These are phyloP conservation scores for Xylariaceae sp. DNA, from an alignment of 2,329 filamentous ascomycete genomes.

Conservation along the genomic window DNA sequence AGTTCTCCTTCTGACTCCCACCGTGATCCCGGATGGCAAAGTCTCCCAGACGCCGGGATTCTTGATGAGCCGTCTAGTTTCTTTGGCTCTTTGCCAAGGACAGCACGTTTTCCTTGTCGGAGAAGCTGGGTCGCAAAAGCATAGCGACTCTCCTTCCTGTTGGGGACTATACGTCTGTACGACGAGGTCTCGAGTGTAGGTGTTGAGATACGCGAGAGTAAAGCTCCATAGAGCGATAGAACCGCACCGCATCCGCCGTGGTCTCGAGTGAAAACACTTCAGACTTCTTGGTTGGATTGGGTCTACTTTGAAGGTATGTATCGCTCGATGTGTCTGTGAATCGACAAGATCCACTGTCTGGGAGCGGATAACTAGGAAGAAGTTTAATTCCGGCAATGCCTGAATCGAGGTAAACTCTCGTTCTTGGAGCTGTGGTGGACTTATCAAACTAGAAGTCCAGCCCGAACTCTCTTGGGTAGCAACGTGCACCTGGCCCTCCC, in stretches of 20 bases:
- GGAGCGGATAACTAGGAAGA: slow-evolving; percentile 63
- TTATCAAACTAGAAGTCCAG: slow-evolving; percentile 56
- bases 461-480: slow-evolving; percentile 40
- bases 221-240: slow-evolving; percentile 62
- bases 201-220: slow-evolving; percentile 65
- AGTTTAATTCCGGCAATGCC: slow-evolving; percentile 58
- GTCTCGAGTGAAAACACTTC: slow-evolving; percentile 59
- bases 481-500: slow-evolving; percentile 35
- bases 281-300: slow-evolving; percentile 62
- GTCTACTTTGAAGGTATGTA: slow-evolving; percentile 65
- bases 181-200: slow-evolving; percentile 63
- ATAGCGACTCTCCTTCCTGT: slow-evolving; percentile 58
- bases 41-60: slow-evolving; percentile 69
- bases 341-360: slow-evolving; percentile 64
- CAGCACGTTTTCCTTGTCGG: slow-evolving; percentile 49
- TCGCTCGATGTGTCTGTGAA: slow-evolving; percentile 54
- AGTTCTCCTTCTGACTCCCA: slow-evolving; percentile 61
- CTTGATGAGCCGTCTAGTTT: slow-evolving; percentile 56
- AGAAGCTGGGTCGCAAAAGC: slow-evolving; percentile 51
- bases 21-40: slow-evolving; percentile 60
- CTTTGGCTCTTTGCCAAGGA: slow-evolving; percentile 54
- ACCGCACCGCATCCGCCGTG: slow-evolving; percentile 55
- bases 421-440: slow-evolving; percentile 41
- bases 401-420: slow-evolving; percentile 59
- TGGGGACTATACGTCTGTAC: slow-evolving; percentile 65